A percentile compares a stretch with the other conserved stretches of the same genome.
Conservation (phyloP, 805 yeast species). For the Pichia scutulata region DNA sequence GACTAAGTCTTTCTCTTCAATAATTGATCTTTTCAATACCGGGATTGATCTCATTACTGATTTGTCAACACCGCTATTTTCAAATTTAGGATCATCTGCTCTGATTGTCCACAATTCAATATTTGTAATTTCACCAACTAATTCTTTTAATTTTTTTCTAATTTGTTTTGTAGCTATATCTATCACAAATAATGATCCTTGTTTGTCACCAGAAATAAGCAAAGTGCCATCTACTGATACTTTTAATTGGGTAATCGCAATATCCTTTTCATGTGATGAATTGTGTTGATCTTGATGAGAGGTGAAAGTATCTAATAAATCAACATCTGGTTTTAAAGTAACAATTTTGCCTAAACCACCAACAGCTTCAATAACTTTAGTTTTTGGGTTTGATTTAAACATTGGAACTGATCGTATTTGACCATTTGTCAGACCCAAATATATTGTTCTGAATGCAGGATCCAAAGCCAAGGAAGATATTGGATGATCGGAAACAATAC, state of each 20-base stretch:
- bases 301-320: conserved; percentile 42
- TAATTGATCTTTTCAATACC: conserved; percentile 52
- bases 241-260: conserved; percentile 43
- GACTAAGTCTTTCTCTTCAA: conserved; percentile 31
- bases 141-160: conserved; percentile 42
- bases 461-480: conserved; percentile 58
- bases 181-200: conserved; percentile 59
- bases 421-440: conserved; percentile 64
- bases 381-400: conserved; percentile 30
- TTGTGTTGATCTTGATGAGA: conserved; percentile 34
- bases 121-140: conserved; percentile 23
- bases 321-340: conserved; percentile 44
- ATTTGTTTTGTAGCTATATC: conserved; percentile 69
- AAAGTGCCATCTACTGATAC: conserved; percentile 70
- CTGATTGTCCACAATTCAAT: conserved; percentile 17
- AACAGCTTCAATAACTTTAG: conserved; percentile 42
- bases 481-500: conserved; percentile 60
- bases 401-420: conserved; percentile 48
- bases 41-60: conserved; percentile 42
- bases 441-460: conserved; percentile 70
- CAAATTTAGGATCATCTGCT: conserved; percentile 12
- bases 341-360: conserved; percentile 50
- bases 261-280: conserved; percentile 20
- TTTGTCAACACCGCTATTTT: conserved; percentile 27
- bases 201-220: conserved; percentile 63